These are phyloP conservation scores for Mortierella sp. DNA, from an alignment of 371 early-diverging fungal genomes.

Conservation along the genomic window DNA sequence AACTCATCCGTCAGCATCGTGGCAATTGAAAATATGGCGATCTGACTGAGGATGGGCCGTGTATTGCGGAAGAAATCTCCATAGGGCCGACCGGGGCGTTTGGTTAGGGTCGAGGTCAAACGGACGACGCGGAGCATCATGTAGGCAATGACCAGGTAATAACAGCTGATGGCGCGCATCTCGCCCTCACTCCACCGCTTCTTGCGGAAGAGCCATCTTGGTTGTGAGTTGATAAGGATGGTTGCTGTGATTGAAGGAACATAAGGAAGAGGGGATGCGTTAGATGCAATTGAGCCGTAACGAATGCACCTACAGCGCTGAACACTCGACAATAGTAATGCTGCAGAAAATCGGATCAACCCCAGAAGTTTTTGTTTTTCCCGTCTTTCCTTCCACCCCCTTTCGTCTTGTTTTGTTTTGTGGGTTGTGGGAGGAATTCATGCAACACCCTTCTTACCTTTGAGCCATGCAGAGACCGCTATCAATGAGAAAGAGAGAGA, in stretches of 20 bases:
- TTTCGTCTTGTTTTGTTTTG: too few species aligned
- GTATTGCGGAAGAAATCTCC: constrained; percentile 56
- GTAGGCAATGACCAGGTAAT: constrained; percentile 56
- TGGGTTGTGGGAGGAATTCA: neutral
- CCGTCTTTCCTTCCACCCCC: neutral
- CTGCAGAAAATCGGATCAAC: neutral
- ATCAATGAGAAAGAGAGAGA: neutral
- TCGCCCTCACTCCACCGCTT: constrained; percentile 57
- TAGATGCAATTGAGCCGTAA: neutral
- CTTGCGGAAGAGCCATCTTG: constrained; percentile 58
- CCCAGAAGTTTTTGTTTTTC: neutral
- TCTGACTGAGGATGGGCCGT: constrained; percentile 45
- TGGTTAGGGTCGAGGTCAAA: constrained; percentile 44
- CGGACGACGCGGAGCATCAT: constrained; percentile 56
- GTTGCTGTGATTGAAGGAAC: constrained; percentile 24
- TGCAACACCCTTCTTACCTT: constrained; percentile 26
- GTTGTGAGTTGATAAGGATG: constrained; percentile 57
- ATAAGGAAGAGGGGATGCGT: neutral
- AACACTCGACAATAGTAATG: neutral
- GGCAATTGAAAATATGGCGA: constrained; percentile 42
- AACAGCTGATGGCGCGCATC: constrained; percentile 57
- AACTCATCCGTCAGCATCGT: constrained; percentile 55
- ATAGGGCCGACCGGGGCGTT: constrained; percentile 54
- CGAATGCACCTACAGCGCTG: neutral
- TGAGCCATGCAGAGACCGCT: constrained; percentile 58